These are phyloP conservation scores for Aspergillus hiratsukae DNA, from an alignment of 2,329 filamentous ascomycete genomes.

Conservation along the genomic window DNA sequence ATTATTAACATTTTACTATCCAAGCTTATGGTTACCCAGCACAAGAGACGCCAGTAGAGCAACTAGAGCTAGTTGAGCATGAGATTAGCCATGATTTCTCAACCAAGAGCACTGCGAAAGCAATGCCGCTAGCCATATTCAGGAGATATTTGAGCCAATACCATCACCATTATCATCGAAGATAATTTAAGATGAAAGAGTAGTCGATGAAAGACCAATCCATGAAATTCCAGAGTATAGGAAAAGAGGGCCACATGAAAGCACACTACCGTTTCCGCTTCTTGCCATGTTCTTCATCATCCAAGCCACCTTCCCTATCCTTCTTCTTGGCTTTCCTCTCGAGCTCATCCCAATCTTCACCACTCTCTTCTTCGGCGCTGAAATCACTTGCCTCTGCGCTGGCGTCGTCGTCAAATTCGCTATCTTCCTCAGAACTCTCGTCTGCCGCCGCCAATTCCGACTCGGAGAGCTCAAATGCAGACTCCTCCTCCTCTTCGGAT, in stretches of 20 bases:
- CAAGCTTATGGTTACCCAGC: too few species aligned
- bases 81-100: not conserved
- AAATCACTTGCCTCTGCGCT: slow-evolving; percentile 67
- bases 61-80: not conserved
- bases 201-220: not conserved
- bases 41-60: too few species aligned
- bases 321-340: slow-evolving; percentile 75
- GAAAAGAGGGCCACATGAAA: not conserved
- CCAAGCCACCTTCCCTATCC: slow-evolving; percentile 52
- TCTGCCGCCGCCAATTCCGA: slow-evolving; percentile 69
- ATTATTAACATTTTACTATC: not conserved
- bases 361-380: slow-evolving; percentile 63
- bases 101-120: not conserved
- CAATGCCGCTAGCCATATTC: not conserved
- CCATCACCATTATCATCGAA: not conserved
- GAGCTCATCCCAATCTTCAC: slow-evolving; percentile 90
- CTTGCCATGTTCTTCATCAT: slow-evolving; percentile 59
- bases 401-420: slow-evolving; percentile 89
- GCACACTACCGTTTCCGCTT: slow-evolving; percentile 65
- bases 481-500: slow-evolving; percentile 78
- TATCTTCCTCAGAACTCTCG: slow-evolving; percentile 80
- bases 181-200: not conserved
- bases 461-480: slow-evolving; percentile 85
- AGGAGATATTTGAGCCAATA: not conserved
- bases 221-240: not conserved